phyloP scores from a whole-genome alignment of 345 rosid genomes.

The Nasturtium officinale region DNA sequence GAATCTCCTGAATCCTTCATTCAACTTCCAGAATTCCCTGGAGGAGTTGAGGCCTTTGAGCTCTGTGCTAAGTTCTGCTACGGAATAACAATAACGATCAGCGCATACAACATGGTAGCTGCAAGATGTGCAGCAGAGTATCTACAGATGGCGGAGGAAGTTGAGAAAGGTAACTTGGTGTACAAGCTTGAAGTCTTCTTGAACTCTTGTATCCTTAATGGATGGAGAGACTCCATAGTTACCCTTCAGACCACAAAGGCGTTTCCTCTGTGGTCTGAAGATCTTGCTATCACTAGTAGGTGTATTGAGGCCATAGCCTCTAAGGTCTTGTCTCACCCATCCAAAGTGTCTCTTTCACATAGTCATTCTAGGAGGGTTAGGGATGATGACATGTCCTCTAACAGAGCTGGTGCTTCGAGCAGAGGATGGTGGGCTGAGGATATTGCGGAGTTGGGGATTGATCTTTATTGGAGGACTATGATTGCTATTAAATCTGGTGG shows the following conservation, averaged over 20 bases:
- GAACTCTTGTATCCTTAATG: conserved; percentile 80
- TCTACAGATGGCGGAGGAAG: conserved; percentile 92
- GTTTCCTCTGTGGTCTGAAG: conserved; percentile 80
- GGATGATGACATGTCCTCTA: conserved; percentile 72
- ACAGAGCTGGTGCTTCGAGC: conserved; percentile 42
- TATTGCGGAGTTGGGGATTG: conserved; percentile 84
- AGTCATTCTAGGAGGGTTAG: conserved; percentile 80
- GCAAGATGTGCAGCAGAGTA: conserved; percentile 91
- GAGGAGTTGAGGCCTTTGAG: conserved; percentile 88
- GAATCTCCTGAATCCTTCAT: conserved; percentile 74
- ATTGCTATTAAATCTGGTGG: conserved; percentile 84
- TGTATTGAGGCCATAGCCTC: conserved; percentile 82
- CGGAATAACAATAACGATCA: conserved; percentile 87
- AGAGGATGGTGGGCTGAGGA: conserved; percentile 99
- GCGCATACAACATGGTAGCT: conserved; percentile 89
- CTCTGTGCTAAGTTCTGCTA: conserved; percentile 96
- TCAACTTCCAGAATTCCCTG: conserved; percentile 87
- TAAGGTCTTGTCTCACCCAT: conserved; percentile 67
- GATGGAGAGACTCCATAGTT: conserved; percentile 90
- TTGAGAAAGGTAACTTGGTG: conserved; percentile 89
- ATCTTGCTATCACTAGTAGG: conserved; percentile 79
- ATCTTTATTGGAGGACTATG: conserved; percentile 92
- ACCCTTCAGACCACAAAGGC: conserved; percentile 81
- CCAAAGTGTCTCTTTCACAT: conserved; percentile 80
- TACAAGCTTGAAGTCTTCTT: conserved; percentile 94